Conservation (phyloP, 345 rosid genomes). For the Sonneratia alba region DNA sequence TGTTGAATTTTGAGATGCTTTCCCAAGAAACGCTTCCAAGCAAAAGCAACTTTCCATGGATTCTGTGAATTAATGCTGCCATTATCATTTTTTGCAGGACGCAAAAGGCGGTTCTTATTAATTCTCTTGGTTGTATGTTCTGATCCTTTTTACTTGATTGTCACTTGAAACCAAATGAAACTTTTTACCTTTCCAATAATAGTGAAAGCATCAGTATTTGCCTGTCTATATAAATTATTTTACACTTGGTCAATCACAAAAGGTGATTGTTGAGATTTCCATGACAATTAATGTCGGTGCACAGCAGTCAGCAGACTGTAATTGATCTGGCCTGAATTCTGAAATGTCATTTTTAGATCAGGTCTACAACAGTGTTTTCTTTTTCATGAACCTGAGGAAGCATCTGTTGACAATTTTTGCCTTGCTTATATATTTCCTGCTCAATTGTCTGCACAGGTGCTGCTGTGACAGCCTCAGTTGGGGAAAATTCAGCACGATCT, state of each 20-base stretch:
- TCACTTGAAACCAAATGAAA: neutral
- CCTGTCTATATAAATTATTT: neutral
- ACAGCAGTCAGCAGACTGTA: neutral
- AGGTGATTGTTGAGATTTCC: neutral
- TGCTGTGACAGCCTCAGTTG: slow-evolving; percentile 43
- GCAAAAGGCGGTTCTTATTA: too few relatives aligned
- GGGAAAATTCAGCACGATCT: slow-evolving; percentile 30
- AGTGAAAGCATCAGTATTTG: neutral
- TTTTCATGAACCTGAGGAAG: too few relatives aligned
- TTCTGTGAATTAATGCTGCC: neutral
- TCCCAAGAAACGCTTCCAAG: neutral
- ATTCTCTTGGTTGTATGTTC: too few relatives aligned
- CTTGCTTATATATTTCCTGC: neutral
- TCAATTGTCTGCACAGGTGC: slow-evolving; percentile 40
- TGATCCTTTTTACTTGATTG: neutral
- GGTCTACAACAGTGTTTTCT: neutral
- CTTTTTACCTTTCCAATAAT: neutral
- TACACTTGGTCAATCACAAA: neutral
- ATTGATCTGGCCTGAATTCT: neutral
- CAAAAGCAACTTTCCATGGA: neutral
- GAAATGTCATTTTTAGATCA: neutral
- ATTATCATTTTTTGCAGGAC: too few relatives aligned
- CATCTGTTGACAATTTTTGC: neutral
- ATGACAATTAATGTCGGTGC: neutral
- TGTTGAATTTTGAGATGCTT: neutral